Evolutionary conservation across 2,329 filamentous ascomycete genomes (phyloP).

Genomic region (Epicoccum sorghinum): DNA sequence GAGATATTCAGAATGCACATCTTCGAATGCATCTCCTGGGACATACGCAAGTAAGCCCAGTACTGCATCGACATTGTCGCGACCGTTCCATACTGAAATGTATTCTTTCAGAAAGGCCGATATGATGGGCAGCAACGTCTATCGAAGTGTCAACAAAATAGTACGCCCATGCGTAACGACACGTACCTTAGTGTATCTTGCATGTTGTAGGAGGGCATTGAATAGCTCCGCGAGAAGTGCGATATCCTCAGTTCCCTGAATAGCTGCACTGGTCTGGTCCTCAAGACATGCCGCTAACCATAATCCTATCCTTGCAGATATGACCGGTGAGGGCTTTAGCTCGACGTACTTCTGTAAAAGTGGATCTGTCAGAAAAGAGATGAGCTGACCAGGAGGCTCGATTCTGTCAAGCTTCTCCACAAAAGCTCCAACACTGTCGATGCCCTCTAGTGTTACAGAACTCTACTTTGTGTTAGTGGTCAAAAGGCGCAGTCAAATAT

Average conservation of each 20-base stretch:
- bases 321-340: conserved; percentile 49
- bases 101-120: conserved; percentile 44
- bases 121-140: conserved; percentile 42
- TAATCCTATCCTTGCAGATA: conserved; percentile 40
- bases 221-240: conserved; percentile 40
- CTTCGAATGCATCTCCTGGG: conserved; percentile 59
- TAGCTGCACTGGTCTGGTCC: conserved; percentile 39
- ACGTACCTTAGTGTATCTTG: conserved; percentile 44
- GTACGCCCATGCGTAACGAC: neutral
- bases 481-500: neutral
- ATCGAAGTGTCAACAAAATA: neutral
- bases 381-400: conserved; percentile 80
- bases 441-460: conserved; percentile 70
- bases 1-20: conserved; percentile 48
- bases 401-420: conserved; percentile 77
- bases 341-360: conserved; percentile 77
- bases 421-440: conserved; percentile 73
- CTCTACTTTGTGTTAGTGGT: conserved; percentile 31
- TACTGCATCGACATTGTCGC: conserved; percentile 47
- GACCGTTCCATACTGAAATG: conserved; percentile 46
- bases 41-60: conserved; percentile 57
- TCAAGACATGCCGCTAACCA: conserved; percentile 49
- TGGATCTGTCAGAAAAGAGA: conserved; percentile 76
- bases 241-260: conserved; percentile 21
- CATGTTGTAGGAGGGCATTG: conserved; percentile 39